A percentile compares a stretch with the other conserved stretches of the same genome.
Evolutionary conservation across 441 rosid species (phyloP).

Genomic region (Isatis lusitanica): DNA sequence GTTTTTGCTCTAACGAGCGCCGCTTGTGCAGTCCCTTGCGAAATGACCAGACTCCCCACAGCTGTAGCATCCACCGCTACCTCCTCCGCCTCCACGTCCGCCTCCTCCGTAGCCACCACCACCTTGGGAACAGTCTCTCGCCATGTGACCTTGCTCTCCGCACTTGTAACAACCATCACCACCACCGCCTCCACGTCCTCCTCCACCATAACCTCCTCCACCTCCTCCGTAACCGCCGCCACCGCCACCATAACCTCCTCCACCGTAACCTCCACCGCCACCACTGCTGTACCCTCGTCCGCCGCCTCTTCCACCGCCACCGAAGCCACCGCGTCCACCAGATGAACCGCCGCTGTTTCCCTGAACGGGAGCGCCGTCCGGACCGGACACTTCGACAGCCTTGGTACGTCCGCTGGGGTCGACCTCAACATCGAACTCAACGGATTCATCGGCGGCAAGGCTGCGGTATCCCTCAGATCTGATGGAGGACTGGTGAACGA

Average conservation of each 20-base stretch:
- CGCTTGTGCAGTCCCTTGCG: constrained; percentile 63
- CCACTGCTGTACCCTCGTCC: constrained; percentile 10
- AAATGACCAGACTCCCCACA: constrained; percentile 68
- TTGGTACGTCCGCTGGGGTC: constrained; percentile 51
- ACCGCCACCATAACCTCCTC: constrained; percentile 18
- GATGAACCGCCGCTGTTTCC: constrained; percentile 42
- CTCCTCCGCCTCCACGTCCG: constrained; percentile 35
- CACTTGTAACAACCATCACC: constrained; percentile 33
- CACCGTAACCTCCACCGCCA: constrained; percentile 4
- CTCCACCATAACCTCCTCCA: constrained; percentile 17
- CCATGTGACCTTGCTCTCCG: constrained; percentile 35
- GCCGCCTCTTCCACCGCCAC: constrained; percentile 29
- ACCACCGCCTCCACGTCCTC: constrained; percentile 28
- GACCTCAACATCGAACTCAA: constrained; percentile 52
- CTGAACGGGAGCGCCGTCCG: constrained; percentile 47
- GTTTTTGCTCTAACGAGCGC: constrained; percentile 35
- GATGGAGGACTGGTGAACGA: constrained; percentile 76
- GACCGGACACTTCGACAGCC: constrained; percentile 64
- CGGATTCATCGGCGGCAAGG: constrained; percentile 61
- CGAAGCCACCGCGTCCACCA: constrained; percentile 40
- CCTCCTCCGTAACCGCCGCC: neutral
- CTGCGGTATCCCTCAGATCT: constrained; percentile 63
- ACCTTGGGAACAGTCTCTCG: constrained; percentile 39
- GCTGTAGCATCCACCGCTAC: constrained; percentile 53
- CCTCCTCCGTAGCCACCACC: constrained; percentile 32